A percentile compares a stretch with the other conserved stretches of the same genome.
Conservation (phyloP, 2,329 filamentous ascomycete genomes). For the Davidsoniella neocaledoniae region DNA sequence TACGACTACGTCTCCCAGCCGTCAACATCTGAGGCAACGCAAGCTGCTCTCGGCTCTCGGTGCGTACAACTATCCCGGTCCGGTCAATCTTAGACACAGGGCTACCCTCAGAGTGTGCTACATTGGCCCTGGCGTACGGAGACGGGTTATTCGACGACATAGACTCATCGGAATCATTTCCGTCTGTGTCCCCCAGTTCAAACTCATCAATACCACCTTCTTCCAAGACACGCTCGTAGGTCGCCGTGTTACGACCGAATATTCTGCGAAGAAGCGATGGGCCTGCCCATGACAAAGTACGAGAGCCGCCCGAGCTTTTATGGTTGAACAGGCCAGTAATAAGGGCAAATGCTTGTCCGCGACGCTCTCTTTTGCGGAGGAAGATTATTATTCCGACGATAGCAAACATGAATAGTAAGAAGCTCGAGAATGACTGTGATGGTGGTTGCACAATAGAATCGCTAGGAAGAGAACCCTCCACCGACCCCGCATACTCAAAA, state of each 20-base stretch:
- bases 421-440: slow-evolving; percentile 54
- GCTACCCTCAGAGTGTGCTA: slow-evolving; percentile 1
- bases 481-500: slow-evolving; percentile 63
- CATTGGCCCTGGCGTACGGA: background rate
- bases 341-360: slow-evolving; percentile 23
- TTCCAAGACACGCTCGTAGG: slow-evolving; percentile 76
- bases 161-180: slow-evolving; percentile 35
- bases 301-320: slow-evolving; percentile 29
- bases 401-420: slow-evolving; percentile 63
- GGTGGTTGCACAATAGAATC: slow-evolving; percentile 44
- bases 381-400: slow-evolving; percentile 53
- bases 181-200: slow-evolving; percentile 54
- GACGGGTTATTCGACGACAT: slow-evolving; percentile 15
- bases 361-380: slow-evolving; percentile 63
- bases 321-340: slow-evolving; percentile 20
- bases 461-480: background rate
- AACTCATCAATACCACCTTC: slow-evolving; percentile 61
- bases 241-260: slow-evolving; percentile 38
- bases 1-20: slow-evolving; percentile 39
- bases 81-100: slow-evolving; percentile 35
- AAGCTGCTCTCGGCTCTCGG: slow-evolving; percentile 72
- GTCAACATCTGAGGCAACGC: slow-evolving; percentile 38
- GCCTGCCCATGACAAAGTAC: background rate
- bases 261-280: slow-evolving; percentile 41
- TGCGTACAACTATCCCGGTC: slow-evolving; percentile 60